These are phyloP conservation scores for Kwoniella sp. DNA, from an alignment of 768 basidiomycete species.

Conservation along the genomic window DNA sequence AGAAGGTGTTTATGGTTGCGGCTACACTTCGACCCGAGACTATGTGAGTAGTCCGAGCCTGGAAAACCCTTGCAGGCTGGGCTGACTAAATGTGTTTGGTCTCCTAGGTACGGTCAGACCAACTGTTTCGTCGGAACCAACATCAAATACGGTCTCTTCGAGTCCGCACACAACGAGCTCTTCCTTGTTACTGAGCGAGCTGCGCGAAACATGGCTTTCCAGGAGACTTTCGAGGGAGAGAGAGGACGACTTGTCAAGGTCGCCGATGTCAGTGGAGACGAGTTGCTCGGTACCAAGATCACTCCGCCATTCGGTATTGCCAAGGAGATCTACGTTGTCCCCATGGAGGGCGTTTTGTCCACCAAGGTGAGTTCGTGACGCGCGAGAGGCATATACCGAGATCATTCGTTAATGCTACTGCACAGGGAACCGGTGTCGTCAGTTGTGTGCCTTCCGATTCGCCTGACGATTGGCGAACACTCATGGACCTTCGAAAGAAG, in stretches of 20 bases:
- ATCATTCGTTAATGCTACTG: background rate
- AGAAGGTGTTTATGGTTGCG: slow-evolving; percentile 88
- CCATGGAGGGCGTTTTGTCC: slow-evolving; percentile 98
- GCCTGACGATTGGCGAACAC: slow-evolving; percentile 90
- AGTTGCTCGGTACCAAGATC: slow-evolving; percentile 83
- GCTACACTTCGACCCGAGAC: slow-evolving; percentile 96
- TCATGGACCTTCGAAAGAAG: slow-evolving; percentile 91
- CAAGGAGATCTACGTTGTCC: slow-evolving; percentile 88
- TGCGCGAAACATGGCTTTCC: slow-evolving; percentile 97
- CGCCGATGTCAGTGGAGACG: slow-evolving; percentile 73
- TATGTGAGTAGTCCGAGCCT: slow-evolving; percentile 63
- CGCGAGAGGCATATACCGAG: background rate
- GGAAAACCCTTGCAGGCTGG: background rate
- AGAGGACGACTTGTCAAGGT: slow-evolving; percentile 74
- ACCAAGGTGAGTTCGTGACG: slow-evolving; percentile 66
- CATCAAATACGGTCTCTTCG: slow-evolving; percentile 90
- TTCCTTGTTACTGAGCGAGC: slow-evolving; percentile 86
- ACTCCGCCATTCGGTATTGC: slow-evolving; percentile 80
- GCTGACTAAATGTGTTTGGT: slow-evolving; percentile 10
- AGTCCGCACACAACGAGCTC: slow-evolving; percentile 68
- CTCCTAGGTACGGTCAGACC: slow-evolving; percentile 86
- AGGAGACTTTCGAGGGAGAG: slow-evolving; percentile 71
- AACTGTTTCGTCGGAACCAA: slow-evolving; percentile 92
- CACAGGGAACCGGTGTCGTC: slow-evolving; percentile 91
- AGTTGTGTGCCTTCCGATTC: slow-evolving; percentile 98